These are phyloP conservation scores for Trametes versicolor DNA, from an alignment of 1,284 basidiomycete genomes.

Conservation along the genomic window DNA sequence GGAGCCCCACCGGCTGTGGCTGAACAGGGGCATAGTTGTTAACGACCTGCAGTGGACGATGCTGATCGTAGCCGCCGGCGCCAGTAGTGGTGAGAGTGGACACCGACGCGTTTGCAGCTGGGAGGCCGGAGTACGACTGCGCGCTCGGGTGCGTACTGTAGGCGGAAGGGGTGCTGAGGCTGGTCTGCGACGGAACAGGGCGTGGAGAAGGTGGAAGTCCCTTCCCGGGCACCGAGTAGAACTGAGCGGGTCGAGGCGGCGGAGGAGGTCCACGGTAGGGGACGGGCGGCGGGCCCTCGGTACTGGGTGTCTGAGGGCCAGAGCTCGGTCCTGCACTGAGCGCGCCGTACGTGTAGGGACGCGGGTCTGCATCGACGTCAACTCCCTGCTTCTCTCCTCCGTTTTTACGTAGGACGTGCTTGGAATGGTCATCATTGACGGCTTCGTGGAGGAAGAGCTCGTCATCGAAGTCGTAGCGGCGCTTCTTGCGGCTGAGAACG, in stretches of 20 bases:
- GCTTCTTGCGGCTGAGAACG: constrained; percentile 12
- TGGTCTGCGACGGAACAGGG: constrained; percentile 4
- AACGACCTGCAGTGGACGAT: constrained; percentile 11
- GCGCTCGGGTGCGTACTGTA: constrained; percentile 8
- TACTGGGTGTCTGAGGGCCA: constrained; percentile 8
- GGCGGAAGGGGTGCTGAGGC: constrained; percentile 5
- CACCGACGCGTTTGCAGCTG: constrained; percentile 8
- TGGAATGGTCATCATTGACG: constrained; percentile 14
- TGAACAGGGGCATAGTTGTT: constrained; percentile 5
- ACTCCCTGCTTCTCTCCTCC: constrained; percentile 14
- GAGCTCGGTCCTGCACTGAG: constrained; percentile 16
- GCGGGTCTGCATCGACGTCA: constrained; percentile 20
- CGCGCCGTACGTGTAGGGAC: constrained; percentile 26
- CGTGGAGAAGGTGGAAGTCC: not conserved
- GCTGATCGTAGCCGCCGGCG: constrained; percentile 16
- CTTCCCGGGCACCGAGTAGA: not conserved
- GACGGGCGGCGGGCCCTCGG: constrained; percentile 6
- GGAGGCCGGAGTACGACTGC: not conserved
- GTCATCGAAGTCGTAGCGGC: constrained; percentile 24
- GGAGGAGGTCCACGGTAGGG: constrained; percentile 6
- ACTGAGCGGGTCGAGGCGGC: constrained; percentile 4
- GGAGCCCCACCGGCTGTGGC: not conserved
- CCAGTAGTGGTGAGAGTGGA: constrained; percentile 6
- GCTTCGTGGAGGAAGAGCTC: constrained; percentile 18
- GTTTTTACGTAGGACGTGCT: constrained; percentile 22